Percentiles rank a stretch among this genome's conserved stretches.
Evolutionary conservation across 169 alveolate genomes (phyloP).

Genomic region (Cryptosporidium muris): DNA sequence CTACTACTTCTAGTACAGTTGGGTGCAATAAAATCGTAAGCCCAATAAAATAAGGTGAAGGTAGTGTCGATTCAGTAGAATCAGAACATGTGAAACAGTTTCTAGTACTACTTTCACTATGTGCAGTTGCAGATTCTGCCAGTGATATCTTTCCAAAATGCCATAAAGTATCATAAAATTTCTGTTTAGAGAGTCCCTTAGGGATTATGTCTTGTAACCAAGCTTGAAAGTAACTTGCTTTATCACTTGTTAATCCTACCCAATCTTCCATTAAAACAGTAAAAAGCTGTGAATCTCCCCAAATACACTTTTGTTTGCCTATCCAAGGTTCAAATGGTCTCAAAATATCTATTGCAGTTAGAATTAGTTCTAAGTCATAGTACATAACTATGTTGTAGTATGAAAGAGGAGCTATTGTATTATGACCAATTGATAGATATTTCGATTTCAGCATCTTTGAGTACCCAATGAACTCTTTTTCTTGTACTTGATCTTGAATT

Average conservation of each 20-base stretch:
- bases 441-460: neutral
- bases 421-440: constrained; percentile 7
- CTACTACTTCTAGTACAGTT: constrained; percentile 49
- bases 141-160: constrained; percentile 45
- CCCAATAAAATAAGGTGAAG: constrained; percentile 25
- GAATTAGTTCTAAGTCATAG: constrained; percentile 45
- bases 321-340: constrained; percentile 31
- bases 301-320: constrained; percentile 24
- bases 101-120: constrained; percentile 21
- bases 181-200: constrained; percentile 38
- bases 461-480: neutral
- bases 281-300: constrained; percentile 70
- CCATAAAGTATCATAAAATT: constrained; percentile 33
- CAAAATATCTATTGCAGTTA: constrained; percentile 56
- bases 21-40: constrained; percentile 51
- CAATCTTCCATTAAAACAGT: constrained; percentile 43
- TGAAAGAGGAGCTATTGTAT: constrained; percentile 29
- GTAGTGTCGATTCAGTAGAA: constrained; percentile 6
- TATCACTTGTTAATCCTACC: constrained; percentile 47
- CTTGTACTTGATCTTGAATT: constrained; percentile 2
- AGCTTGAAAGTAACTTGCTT: constrained; percentile 37
- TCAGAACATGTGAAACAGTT: constrained; percentile 4
- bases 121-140: constrained; percentile 46
- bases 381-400: constrained; percentile 47
- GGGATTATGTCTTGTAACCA: constrained; percentile 66